These are phyloP conservation scores for Septoria linicola DNA, from an alignment of 2,329 filamentous ascomycete species.

Conservation along the genomic window DNA sequence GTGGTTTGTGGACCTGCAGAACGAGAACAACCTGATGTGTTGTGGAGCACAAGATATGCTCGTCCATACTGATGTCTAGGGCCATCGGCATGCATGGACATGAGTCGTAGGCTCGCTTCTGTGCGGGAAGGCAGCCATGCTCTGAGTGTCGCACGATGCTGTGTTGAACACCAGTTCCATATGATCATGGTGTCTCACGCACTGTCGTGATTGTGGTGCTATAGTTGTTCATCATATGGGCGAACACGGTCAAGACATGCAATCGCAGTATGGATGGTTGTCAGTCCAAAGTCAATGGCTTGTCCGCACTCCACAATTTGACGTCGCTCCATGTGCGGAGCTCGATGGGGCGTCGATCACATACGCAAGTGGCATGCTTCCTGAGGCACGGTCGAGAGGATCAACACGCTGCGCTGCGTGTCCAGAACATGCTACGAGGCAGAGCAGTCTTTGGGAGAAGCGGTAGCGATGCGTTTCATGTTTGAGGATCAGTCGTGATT, in stretches of 20 bases:
- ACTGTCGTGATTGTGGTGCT: not conserved
- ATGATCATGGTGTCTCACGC: not conserved
- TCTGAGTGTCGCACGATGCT: not conserved
- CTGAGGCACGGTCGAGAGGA: not conserved
- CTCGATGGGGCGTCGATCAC: slow-evolving; percentile 13
- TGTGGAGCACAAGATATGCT: slow-evolving; percentile 12
- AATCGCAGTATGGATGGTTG: slow-evolving; percentile 7
- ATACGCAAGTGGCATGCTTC: slow-evolving; percentile 20
- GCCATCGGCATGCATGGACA: slow-evolving; percentile 18
- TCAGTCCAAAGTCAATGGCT: slow-evolving; percentile 17
- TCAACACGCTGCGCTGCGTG: no score
- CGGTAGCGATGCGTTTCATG: no score
- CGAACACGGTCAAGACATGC: not conserved
- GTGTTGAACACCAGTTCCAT: not conserved
- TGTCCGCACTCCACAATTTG: slow-evolving; percentile 4
- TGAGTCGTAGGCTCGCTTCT: slow-evolving; percentile 12
- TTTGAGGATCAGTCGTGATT: not conserved
- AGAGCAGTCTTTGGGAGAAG: no score
- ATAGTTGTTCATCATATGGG: slow-evolving; percentile 10
- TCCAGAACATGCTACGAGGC: no score
- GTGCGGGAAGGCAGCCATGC: not conserved
- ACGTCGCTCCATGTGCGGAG: slow-evolving; percentile 7
- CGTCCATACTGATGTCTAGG: slow-evolving; percentile 10
- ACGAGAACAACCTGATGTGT: slow-evolving; percentile 2
- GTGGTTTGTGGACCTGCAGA: slow-evolving; percentile 8